Conservation (phyloP, 805 yeast species). For the Lipomyces lipofer region DNA sequence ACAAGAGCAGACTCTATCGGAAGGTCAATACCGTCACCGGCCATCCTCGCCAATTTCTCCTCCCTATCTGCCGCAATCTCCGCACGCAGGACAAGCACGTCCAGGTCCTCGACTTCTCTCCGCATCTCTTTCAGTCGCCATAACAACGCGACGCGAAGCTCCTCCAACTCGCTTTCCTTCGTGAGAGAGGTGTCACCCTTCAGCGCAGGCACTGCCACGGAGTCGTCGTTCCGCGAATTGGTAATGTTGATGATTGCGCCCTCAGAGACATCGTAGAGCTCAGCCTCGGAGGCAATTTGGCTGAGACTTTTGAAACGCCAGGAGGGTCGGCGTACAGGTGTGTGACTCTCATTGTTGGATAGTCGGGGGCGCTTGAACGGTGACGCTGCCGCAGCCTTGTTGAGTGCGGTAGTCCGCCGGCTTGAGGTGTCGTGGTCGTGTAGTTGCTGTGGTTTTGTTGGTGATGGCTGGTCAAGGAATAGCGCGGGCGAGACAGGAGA, state of each 20-base stretch:
- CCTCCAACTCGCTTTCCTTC: slow-evolving; percentile 9
- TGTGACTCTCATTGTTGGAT: not conserved
- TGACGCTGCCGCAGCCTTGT: no score
- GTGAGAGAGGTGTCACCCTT: not conserved
- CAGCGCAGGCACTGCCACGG: not conserved
- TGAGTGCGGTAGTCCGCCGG: no score
- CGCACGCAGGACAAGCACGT: not conserved
- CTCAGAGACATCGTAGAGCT: not conserved
- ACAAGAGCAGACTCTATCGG: no score
- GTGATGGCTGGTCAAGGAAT: not conserved
- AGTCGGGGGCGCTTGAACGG: not conserved
- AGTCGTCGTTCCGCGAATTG: not conserved
- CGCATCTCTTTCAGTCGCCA: slow-evolving; percentile 1
- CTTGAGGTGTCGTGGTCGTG: no score
- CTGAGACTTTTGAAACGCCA: slow-evolving; percentile 14
- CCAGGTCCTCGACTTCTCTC: slow-evolving; percentile 3
- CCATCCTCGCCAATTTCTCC: not conserved
- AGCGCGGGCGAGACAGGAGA: not conserved
- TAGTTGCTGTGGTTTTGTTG: not conserved
- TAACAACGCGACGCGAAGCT: slow-evolving; percentile 4
- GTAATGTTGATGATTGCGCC: not conserved
- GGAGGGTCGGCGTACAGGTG: slow-evolving; percentile 3
- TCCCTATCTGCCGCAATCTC: not conserved
- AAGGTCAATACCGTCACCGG: no score
- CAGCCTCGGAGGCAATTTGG: slow-evolving; percentile 9